Percentiles rank a stretch among this genome's conserved stretches.
These are phyloP conservation scores for Alternaria conjuncta DNA, from an alignment of 2,329 filamentous ascomycete species.

Conservation along the genomic window DNA sequence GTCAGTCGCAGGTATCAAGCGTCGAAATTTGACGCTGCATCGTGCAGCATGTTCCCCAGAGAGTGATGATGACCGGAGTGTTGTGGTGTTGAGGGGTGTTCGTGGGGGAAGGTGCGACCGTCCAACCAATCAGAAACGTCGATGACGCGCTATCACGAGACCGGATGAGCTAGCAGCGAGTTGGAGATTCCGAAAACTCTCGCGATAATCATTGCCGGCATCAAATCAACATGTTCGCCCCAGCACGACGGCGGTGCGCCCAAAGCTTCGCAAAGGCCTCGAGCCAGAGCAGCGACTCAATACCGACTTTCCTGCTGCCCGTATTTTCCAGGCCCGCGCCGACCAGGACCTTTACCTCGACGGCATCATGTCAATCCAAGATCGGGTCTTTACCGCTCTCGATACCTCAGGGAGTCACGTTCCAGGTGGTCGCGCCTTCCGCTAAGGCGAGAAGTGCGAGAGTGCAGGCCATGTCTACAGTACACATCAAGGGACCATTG, in stretches of 20 bases:
- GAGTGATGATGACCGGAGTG: not conserved
- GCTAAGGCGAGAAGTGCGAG: conserved; percentile 65
- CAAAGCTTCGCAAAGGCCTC: conserved; percentile 62
- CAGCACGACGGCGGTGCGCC: conserved; percentile 62
- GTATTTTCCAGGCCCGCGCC: conserved; percentile 63
- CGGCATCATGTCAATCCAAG: conserved; percentile 73
- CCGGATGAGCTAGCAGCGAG: conserved; percentile 23
- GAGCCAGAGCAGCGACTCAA: conserved; percentile 52
- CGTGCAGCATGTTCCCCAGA: not conserved
- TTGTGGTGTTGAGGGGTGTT: conserved; percentile 9
- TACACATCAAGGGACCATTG: conserved; percentile 81
- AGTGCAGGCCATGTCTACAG: conserved; percentile 67
- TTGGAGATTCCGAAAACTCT: conserved; percentile 33
- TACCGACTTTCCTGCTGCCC: conserved; percentile 76
- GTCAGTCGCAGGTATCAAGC: not conserved
- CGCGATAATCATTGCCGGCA: conserved; percentile 16
- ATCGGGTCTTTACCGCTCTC: conserved; percentile 72
- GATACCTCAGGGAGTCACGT: conserved; percentile 66
- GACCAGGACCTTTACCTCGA: conserved; percentile 72
- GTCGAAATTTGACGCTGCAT: not conserved
- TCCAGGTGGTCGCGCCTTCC: conserved; percentile 71
- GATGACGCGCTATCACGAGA: conserved; percentile 19
- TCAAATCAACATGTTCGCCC: conserved; percentile 65
- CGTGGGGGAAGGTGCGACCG: not conserved
- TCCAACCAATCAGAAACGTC: conserved; percentile 8